Base-by-base conservation (phyloP, 2,329 filamentous ascomycete species). In the Aspergillus sojae region DNA sequence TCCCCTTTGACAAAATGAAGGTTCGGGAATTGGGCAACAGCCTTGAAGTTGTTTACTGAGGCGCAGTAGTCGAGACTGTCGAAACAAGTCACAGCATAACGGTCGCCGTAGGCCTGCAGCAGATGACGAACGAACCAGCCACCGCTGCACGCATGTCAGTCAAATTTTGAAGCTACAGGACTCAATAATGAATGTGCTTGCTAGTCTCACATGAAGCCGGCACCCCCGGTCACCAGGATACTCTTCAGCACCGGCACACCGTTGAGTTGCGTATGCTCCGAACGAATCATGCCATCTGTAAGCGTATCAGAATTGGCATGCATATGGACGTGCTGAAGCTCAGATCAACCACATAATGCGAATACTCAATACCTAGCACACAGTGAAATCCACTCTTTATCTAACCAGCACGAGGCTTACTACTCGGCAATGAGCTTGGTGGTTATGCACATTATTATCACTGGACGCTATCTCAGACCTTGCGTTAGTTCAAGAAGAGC, bases 21-120 rank as follows among this genome's bases (percentile, higher is more conserved):
- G 78, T 94, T 94, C 58, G 84, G 81, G 69, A 84, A 85, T 66
- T 85, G 83, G 70, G 90, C 86, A 57, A 94, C 84, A 57, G 85
- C 82, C 50, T 88, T 84, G 5, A 91, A 92, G 78, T 94, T 94
- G 81, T 93, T 92, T 69, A 92, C 82, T 9, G 91, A 91, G 6
- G 91, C 86, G 80, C 91, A 93, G 79, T 94, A 93, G 75, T 94
- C 92, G 64, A 94, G 84, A 78, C 93, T 94, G 79, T 94, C 92
- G 72, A 94, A 93, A 34, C 90, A 94, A 57, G 94, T 83, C 66
- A 94, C 86, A 72, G 91, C 91, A 83, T 94, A 94, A 66, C 61
- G 32, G 32, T 34, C 10, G 10, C 32, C 4, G 32, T 34, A 34
- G 11, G 1, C 5, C 32, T 34, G 32, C 1, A 34, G 1, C 32